Percentiles rank a stretch among this genome's conserved stretches.
Conservation (phyloP, 2,329 filamentous ascomycete species). For the Cadophora sp. region DNA sequence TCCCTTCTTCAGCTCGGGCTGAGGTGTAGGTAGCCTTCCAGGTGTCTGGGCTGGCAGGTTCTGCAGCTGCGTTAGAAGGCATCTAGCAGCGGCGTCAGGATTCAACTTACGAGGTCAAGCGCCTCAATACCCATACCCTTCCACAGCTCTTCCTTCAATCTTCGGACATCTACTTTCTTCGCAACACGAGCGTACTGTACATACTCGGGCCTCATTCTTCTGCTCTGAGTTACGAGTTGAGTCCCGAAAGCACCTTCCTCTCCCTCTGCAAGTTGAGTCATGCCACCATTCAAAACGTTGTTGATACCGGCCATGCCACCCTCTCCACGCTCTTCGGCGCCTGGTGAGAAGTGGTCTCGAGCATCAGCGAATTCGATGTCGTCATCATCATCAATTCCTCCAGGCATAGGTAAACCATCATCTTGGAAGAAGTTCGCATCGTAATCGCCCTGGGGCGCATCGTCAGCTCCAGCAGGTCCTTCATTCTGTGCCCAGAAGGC, state of each 20-base stretch:
- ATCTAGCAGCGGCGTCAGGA: background rate
- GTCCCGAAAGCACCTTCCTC: constrained; percentile 62
- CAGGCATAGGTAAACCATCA: constrained; percentile 74
- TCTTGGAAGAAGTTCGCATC: constrained; percentile 98
- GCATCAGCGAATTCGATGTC: constrained; percentile 81
- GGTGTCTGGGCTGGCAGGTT: constrained; percentile 37
- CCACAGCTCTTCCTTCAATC: constrained; percentile 75
- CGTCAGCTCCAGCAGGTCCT: constrained; percentile 58
- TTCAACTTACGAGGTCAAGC: constrained; percentile 53
- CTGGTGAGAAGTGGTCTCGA: constrained; percentile 78
- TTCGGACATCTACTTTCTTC: constrained; percentile 74
- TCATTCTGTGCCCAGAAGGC: constrained; percentile 88
- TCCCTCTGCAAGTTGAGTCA: constrained; percentile 50
- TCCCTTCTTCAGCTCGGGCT: constrained; percentile 42
- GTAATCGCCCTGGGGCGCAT: constrained; percentile 77
- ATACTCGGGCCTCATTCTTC: constrained; percentile 69
- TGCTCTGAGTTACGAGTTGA: constrained; percentile 69
- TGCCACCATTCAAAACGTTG: constrained; percentile 58
- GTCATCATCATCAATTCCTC: constrained; percentile 66
- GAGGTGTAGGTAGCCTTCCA: constrained; percentile 47
- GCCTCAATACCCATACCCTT: constrained; percentile 67
- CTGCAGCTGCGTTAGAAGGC: constrained; percentile 34
- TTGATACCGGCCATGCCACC: constrained; percentile 57
- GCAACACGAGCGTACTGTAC: constrained; percentile 74
- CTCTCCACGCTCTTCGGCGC: constrained; percentile 53